Evolutionary conservation across 805 yeast species (phyloP).

Genomic region (Pichia phayaonensis): DNA sequence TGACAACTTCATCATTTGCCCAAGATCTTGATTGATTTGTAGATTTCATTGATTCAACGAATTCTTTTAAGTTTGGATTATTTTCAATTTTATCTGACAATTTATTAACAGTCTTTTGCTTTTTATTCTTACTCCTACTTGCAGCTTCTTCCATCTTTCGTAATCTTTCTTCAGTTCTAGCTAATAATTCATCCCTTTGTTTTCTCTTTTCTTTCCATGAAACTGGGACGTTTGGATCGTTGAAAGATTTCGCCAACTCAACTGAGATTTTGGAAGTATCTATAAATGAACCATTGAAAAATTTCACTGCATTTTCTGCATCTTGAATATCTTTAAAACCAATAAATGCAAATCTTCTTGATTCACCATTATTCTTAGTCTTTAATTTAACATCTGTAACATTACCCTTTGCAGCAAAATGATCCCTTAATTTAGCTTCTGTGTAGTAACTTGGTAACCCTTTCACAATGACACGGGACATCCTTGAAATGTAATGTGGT

Average conservation of each 20-base stretch:
- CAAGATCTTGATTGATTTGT: conserved; percentile 63
- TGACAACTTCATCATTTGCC: conserved; percentile 55
- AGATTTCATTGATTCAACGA: conserved; percentile 76
- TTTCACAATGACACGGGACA: conserved; percentile 88
- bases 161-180: conserved; percentile 43
- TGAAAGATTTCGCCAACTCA: conserved; percentile 73
- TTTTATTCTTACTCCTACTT: conserved; percentile 35
- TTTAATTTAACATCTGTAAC: conserved; percentile 74
- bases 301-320: conserved; percentile 71
- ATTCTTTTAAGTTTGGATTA: conserved; percentile 70
- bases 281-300: conserved; percentile 69
- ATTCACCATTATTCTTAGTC: conserved; percentile 74
- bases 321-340: conserved; percentile 72
- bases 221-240: conserved; percentile 73
- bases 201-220: conserved; percentile 49
- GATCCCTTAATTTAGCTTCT: conserved; percentile 63
- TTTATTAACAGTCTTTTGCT: conserved; percentile 29
- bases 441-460: conserved; percentile 74
- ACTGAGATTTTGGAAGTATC: conserved; percentile 80
- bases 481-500: conserved; percentile 14
- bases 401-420: conserved; percentile 46
- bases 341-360: conserved; percentile 88
- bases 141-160: conserved; percentile 41
- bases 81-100: conserved; percentile 56
- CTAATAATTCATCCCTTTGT: conserved; percentile 42